Evolutionary conservation across 768 basidiomycete genomes (phyloP).

Genomic region (Multifurca ochricompacta): DNA sequence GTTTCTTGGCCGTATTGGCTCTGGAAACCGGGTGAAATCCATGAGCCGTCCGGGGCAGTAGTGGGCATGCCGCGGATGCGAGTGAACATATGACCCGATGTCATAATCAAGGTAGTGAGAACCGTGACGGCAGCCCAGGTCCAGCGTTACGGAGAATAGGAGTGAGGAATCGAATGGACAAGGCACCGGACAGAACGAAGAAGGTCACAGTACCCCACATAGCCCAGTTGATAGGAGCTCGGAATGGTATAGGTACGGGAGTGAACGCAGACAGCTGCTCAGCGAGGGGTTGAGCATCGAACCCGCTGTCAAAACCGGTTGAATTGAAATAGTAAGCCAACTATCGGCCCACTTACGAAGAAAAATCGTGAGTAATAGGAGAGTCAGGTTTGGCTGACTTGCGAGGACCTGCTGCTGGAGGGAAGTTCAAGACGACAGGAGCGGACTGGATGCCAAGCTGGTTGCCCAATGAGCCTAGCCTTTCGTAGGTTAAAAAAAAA

Average conservation of each 20-base stretch:
- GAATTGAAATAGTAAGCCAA: no score
- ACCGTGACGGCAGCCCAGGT: slow-evolving; percentile 61
- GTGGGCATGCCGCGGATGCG: slow-evolving; percentile 80
- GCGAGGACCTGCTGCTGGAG: slow-evolving; percentile 63
- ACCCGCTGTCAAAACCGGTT: slow-evolving; percentile 50
- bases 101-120: slow-evolving; percentile 72
- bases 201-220: slow-evolving; percentile 41
- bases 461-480: background rate
- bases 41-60: slow-evolving; percentile 51
- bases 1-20: slow-evolving; percentile 92
- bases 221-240: slow-evolving; percentile 66
- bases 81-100: slow-evolving; percentile 93
- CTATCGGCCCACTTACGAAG: slow-evolving; percentile 40
- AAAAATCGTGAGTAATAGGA: slow-evolving; percentile 72
- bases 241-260: slow-evolving; percentile 76
- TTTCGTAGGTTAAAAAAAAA: background rate
- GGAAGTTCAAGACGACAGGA: slow-evolving; percentile 74
- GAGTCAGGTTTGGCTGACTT: slow-evolving; percentile 43
- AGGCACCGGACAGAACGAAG: slow-evolving; percentile 39
- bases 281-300: slow-evolving; percentile 71
- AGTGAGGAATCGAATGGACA: slow-evolving; percentile 51
- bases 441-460: slow-evolving; percentile 81
- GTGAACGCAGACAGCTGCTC: slow-evolving; percentile 66
- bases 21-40: slow-evolving; percentile 85
- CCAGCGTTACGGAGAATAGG: slow-evolving; percentile 70